Conservation (phyloP, 179 eudicot species). For the Drosera spatulata region DNA sequence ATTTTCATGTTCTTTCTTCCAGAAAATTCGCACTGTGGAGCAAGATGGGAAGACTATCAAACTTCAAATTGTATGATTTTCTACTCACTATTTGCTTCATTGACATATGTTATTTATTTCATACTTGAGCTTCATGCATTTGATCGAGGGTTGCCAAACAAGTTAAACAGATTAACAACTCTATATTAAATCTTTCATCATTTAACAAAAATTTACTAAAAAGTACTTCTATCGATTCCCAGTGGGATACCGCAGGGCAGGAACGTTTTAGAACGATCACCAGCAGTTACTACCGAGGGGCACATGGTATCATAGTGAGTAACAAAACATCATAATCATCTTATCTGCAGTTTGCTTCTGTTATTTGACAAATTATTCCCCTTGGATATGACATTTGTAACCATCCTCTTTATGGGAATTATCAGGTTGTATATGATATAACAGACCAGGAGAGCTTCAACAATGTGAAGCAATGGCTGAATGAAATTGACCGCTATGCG, state of each 20-base stretch:
- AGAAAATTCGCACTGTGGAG: conserved; percentile 54
- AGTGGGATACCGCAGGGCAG: conserved; percentile 69
- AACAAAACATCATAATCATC: neutral
- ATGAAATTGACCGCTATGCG: conserved; percentile 11
- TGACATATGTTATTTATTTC: neutral
- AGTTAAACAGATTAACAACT: neutral
- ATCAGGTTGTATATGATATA: conserved; percentile 10
- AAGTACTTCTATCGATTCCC: neutral
- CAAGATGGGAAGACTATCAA: conserved; percentile 51
- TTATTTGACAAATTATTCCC: neutral
- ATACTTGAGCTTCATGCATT: too few species aligned
- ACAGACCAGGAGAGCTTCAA: conserved; percentile 15
- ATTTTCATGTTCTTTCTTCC: neutral
- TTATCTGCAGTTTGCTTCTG: neutral
- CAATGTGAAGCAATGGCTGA: conserved; percentile 16
- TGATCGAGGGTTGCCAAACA: neutral
- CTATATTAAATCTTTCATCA: neutral
- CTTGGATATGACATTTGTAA: neutral
- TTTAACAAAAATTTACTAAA: neutral
- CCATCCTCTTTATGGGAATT: neutral
- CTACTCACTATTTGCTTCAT: neutral
- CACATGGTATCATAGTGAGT: conserved; percentile 54
- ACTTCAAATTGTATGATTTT: conserved; percentile 37
- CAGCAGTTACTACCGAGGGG: conserved; percentile 60
- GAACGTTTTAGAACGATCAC: conserved; percentile 60